These are phyloP conservation scores for Ensete glaucum DNA, from an alignment of 176 grass and related monocot genomes.

Conservation along the genomic window DNA sequence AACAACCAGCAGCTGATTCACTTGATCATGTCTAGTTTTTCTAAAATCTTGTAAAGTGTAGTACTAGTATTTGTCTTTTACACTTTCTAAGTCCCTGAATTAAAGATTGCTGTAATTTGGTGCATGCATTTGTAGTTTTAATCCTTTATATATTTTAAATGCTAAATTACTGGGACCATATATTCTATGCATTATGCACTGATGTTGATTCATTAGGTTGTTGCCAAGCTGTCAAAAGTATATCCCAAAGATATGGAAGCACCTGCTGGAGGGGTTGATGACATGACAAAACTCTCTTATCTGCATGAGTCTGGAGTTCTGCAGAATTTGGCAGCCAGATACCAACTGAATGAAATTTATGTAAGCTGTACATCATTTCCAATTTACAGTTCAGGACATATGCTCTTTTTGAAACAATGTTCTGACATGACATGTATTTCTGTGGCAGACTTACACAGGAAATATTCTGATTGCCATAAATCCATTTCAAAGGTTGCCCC, in stretches of 20 bases:
- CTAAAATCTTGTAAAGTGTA: not conserved
- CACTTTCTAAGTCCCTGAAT: not conserved
- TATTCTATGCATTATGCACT: not conserved
- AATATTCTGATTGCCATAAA: constrained; percentile 98
- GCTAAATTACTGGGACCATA: not conserved
- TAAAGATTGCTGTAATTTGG: constrained; percentile 1
- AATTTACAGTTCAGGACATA: not conserved
- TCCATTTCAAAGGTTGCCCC: constrained; percentile 92
- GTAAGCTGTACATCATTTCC: constrained; percentile 35
- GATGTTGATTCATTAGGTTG: constrained; percentile 40
- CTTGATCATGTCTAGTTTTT: too few species aligned
- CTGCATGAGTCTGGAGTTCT: constrained; percentile 95
- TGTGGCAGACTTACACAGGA: constrained; percentile 89
- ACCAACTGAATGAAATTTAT: constrained; percentile 99
- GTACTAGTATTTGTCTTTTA: not conserved
- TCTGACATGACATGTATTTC: constrained; percentile 9
- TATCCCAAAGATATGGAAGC: constrained; percentile 99
- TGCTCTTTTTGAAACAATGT: not conserved
- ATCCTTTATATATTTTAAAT: not conserved
- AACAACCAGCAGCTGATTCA: too few species aligned
- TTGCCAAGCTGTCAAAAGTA: constrained; percentile 63
- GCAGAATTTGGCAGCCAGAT: constrained; percentile 80
- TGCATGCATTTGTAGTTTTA: not conserved
- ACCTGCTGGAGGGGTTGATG: constrained; percentile 88
- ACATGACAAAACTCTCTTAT: constrained; percentile 98